A percentile compares a stretch with the other conserved stretches of the same genome.
These are phyloP conservation scores for Arthrobotrys iridis DNA, from an alignment of 2,329 filamentous ascomycete species.

Conservation along the genomic window DNA sequence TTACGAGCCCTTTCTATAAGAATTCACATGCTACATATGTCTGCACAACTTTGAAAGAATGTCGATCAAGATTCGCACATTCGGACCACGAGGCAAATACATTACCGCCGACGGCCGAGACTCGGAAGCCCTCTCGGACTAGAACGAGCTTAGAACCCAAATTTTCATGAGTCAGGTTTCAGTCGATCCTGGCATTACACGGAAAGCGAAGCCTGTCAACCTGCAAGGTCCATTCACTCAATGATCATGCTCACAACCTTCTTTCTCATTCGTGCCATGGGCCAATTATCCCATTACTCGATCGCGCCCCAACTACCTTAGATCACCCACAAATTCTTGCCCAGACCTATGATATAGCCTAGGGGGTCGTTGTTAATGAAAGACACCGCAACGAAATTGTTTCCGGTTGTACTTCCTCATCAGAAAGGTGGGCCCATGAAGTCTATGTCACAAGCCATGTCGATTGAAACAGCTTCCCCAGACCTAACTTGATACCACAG, in stretches of 20 bases:
- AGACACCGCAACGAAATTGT: conserved; percentile 31
- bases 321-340: conserved; percentile 27
- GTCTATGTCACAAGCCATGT: conserved; percentile 37
- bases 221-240: conserved; percentile 22
- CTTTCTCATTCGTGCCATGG: conserved; percentile 7
- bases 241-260: conserved; percentile 9
- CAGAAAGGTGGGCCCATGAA: conserved; percentile 39
- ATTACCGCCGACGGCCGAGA: conserved; percentile 14
- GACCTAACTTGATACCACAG: conserved; percentile 32
- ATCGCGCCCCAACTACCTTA: conserved; percentile 34
- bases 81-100: conserved; percentile 4
- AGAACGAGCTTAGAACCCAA: not conserved
- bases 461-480: conserved; percentile 24
- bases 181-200: conserved; percentile 13
- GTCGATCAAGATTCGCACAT: not conserved
- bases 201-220: conserved; percentile 8
- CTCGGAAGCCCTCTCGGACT: conserved; percentile 29
- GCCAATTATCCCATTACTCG: not conserved
- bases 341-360: conserved; percentile 6
- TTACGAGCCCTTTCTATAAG: conserved; percentile 19
- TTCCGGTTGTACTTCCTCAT: conserved; percentile 43
- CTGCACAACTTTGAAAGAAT: not conserved
- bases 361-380: not conserved
- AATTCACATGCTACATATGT: conserved; percentile 36
- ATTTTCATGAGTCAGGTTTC: conserved; percentile 14